Evolutionary conservation across 2,329 filamentous ascomycete species (phyloP).

Genomic region (Phoma sp.): DNA sequence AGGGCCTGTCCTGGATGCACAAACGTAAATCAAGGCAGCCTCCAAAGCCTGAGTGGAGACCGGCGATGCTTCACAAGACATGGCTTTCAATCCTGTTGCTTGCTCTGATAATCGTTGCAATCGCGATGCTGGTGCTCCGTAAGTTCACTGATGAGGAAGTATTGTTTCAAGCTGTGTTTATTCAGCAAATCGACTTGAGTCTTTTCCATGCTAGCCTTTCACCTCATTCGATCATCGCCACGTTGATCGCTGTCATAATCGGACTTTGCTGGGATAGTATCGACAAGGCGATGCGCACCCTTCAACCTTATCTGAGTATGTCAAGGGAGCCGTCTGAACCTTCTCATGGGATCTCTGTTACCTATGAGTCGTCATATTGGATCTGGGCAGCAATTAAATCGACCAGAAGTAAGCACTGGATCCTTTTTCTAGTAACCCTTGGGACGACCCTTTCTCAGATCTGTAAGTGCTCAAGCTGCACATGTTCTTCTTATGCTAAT

Average conservation of each 20-base stretch:
- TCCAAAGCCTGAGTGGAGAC: constrained; percentile 3
- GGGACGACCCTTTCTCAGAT: constrained; percentile 12
- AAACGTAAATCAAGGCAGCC: not conserved
- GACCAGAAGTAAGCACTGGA: not conserved
- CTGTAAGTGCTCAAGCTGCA: not conserved
- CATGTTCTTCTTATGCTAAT: not conserved
- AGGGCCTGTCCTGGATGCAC: not conserved
- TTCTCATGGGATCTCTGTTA: constrained; percentile 17
- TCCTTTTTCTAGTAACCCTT: constrained; percentile 2
- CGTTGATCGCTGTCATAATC: constrained; percentile 22
- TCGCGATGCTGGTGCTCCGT: constrained; percentile 13
- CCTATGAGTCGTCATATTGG: constrained; percentile 30
- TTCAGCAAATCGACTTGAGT: constrained; percentile 15
- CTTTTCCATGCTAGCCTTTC: constrained; percentile 16
- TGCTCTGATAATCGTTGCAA: constrained; percentile 3
- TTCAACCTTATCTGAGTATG: constrained; percentile 30
- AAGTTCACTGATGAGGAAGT: constrained; percentile 7
- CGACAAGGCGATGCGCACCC: constrained; percentile 22
- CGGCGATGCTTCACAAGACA: constrained; percentile 10
- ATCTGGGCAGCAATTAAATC: constrained; percentile 20
- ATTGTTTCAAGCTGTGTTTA: constrained; percentile 19
- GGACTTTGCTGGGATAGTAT: constrained; percentile 30
- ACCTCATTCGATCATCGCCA: constrained; percentile 26
- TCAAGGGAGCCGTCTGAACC: constrained; percentile 14
- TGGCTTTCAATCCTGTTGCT: constrained; percentile 2